Base-by-base conservation (phyloP, 2,329 filamentous ascomycete genomes). In the Pseudogymnoascus sp. region DNA sequence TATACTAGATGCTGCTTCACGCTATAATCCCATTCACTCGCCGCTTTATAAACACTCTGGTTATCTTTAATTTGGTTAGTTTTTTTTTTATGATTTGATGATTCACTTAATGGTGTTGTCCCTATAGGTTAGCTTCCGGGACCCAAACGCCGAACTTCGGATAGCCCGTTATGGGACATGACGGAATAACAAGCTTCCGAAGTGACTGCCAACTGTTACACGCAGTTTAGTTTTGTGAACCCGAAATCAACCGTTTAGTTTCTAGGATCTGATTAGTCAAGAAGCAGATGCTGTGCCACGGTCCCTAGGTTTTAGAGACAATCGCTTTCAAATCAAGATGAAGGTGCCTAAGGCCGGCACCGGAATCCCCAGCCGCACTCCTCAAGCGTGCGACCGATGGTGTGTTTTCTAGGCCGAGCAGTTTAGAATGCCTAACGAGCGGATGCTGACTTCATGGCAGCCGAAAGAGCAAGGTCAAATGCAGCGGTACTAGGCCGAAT, bases 331-430 rank as follows among this genome's bases (percentile, higher is more conserved):
- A 14, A 60, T 42, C 60, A 42, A 12, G 18, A 61, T 50, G 16
- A 50, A 50, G 44, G 18, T 61, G 21, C 7, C 37, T n/a, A 61
- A 61, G 23, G 18, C 37, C 5, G 25, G 47, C 2, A 16, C 12
- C 11, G 21, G 33, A 16, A 21, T 1, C n/a, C 16, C 23, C 21
- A 16, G 42, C 21, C 63, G 63, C 12, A 64, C 63, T 44, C 63
- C 63, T 4, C 63, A 64, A 25, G 63, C 61, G 16, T 64, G 63
- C 31, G 63, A 64, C 12, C 59, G 63, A 64, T 64, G 63, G 63
- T 60, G 38, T 60, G 61, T 47, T 4, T 61, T 40, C 37, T 53
- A 10, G n/a, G 59, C 14, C 12, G n/a, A 2, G 5, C 11, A 14
- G 14, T 18, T 14, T 60, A 11, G 7, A 5, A n/a, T 23, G 12